Percentiles rank a stretch among this genome's conserved stretches.
phyloP scores from a whole-genome alignment of 2,329 filamentous ascomycete genomes.

The Cytospora mali region DNA sequence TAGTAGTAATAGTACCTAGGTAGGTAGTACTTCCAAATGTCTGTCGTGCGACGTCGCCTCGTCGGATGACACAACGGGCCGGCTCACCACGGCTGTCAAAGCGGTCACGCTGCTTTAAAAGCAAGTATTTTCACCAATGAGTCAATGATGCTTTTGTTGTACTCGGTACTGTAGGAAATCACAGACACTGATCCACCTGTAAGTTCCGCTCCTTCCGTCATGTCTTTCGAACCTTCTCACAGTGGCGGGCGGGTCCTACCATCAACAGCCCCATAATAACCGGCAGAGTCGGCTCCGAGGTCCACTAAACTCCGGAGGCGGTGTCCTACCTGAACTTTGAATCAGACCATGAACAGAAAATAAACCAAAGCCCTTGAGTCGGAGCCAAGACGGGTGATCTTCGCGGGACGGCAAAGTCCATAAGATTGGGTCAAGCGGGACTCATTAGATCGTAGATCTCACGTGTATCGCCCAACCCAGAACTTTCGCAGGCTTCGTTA shows the following conservation, averaged over 20 bases:
- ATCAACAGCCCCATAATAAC: too few relatives aligned
- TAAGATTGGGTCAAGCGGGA: neutral
- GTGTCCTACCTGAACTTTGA: conserved; percentile 5
- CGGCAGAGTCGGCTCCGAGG: conserved; percentile 9
- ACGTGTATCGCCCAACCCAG: conserved; percentile 18
- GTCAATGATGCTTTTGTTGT: neutral
- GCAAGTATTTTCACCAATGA: neutral
- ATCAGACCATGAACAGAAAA: neutral
- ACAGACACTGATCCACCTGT: neutral
- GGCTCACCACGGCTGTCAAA: conserved; percentile 14
- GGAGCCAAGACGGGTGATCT: conserved; percentile 14
- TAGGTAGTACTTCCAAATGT: neutral
- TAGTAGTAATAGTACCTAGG: too few relatives aligned
- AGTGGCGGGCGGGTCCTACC: conserved; percentile 17
- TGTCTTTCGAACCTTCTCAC: neutral
- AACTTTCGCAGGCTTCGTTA: conserved; percentile 9
- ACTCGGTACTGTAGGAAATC: neutral
- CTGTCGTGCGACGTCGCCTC: conserved; percentile 13
- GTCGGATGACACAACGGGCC: conserved; percentile 10
- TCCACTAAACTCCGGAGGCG: conserved; percentile 2
- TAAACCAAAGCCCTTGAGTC: neutral
- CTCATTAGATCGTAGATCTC: conserved; percentile 18
- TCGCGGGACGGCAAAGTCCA: conserved; percentile 8
- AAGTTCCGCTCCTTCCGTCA: conserved; percentile 10
- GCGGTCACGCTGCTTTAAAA: neutral